These are phyloP conservation scores for Dothistroma septosporum DNA, from an alignment of 2,329 filamentous ascomycete species.

Conservation along the genomic window DNA sequence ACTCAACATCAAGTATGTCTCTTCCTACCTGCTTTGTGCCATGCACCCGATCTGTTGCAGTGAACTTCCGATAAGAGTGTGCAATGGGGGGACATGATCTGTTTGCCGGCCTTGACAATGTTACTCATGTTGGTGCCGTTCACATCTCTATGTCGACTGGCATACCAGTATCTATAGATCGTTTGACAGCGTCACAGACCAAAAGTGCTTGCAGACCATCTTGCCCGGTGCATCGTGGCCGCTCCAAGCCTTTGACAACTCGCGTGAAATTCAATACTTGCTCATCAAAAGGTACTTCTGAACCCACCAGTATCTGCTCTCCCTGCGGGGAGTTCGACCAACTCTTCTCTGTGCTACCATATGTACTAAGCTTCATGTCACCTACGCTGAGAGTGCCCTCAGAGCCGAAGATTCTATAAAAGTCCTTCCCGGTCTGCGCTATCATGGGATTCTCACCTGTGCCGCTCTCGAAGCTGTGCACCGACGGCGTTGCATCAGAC, in stretches of 20 bases:
- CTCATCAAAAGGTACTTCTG: conserved; percentile 48
- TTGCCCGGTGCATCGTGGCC: conserved; percentile 46
- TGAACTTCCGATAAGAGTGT: too few relatives aligned
- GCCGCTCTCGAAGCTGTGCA: conserved; percentile 54
- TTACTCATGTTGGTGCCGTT: too few relatives aligned
- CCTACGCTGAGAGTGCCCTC: conserved; percentile 52
- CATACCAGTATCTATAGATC: conserved; percentile 39
- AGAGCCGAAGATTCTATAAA: conserved; percentile 55
- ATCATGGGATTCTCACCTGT: conserved; percentile 58
- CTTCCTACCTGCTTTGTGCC: too few relatives aligned
- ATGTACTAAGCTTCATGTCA: conserved; percentile 51
- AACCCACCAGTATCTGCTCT: conserved; percentile 33
- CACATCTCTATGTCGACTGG: conserved; percentile 15
- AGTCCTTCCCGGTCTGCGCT: conserved; percentile 40
- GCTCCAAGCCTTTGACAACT: conserved; percentile 44
- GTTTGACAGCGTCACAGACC: conserved; percentile 51
- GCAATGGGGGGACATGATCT: not conserved
- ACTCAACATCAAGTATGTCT: too few relatives aligned
- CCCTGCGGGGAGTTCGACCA: conserved; percentile 41
- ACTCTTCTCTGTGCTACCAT: conserved; percentile 38
- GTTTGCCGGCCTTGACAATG: not conserved
- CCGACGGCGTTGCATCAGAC: conserved; percentile 50
- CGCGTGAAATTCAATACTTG: conserved; percentile 52
- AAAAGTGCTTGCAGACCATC: conserved; percentile 51
- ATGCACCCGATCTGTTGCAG: too few relatives aligned